A percentile compares a stretch with the other conserved stretches of the same genome.
Conservation (phyloP, 176 grass and related monocot species). For the Hordeum marinum region DNA sequence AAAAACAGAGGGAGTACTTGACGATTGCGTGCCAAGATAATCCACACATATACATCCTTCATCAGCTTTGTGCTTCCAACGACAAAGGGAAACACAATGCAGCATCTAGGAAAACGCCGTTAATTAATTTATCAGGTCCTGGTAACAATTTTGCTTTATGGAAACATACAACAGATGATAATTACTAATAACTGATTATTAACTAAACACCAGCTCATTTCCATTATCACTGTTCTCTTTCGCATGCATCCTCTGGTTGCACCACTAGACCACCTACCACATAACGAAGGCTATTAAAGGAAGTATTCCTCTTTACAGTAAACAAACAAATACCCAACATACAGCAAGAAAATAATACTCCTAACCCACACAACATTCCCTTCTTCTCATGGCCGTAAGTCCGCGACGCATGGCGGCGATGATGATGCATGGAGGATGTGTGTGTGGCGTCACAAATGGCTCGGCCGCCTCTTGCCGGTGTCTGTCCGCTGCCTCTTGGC, state of each 20-base stretch:
- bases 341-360: not conserved
- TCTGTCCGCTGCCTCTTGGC: slow-evolving; percentile 83
- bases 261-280: not conserved
- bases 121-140: not conserved
- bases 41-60: no score
- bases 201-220: not conserved
- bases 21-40: no score
- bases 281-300: not conserved
- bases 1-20: no score
- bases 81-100: not conserved
- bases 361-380: not conserved
- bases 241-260: not conserved
- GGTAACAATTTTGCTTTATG: not conserved
- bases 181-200: not conserved
- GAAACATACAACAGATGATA: not conserved
- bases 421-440: slow-evolving; percentile 14
- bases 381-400: not conserved
- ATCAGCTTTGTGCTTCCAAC: no score
- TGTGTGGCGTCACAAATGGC: slow-evolving; percentile 53
- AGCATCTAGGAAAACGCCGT: not conserved
- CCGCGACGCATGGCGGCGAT: not conserved
- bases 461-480: slow-evolving; percentile 76
- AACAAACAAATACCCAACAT: slow-evolving; percentile 22
- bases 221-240: not conserved
- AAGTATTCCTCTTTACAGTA: slow-evolving; percentile 29